Evolutionary conservation across 2,329 filamentous ascomycete genomes (phyloP), one percentile per base, ranked within the genome.

Genomic region (Penicillium hesseltinei): DNA sequence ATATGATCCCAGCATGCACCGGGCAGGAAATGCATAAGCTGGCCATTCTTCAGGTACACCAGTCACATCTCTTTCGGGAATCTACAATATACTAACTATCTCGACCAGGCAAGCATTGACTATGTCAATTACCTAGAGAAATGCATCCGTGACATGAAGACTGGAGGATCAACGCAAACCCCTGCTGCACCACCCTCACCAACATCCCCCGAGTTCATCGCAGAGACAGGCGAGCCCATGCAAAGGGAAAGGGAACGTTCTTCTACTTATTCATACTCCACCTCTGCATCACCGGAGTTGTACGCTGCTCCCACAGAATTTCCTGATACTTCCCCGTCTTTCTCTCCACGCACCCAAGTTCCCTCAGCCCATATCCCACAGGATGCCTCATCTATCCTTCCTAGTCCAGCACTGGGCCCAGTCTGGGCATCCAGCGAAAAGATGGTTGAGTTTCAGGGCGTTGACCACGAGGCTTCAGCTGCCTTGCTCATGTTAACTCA

Each of bases 11-110:
- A 0, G 93, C 94, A 2, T 97, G 94, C 74, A 86, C 84, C n/a
- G 92, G 92, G 7, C 84, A 88, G 64, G 93, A 97, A 70, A 97
- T 97, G 94, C 94, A 97, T 75, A 99, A 99, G 77, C 79, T 97
- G 56, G 92, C 92, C 17, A 97, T 97, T 66, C 78, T 97, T 50
- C 92, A 97, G 85, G 92, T 95, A 73, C 62, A 9, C 1, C 6
- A 82, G 74, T 27, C 6, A 45, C 36, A 19, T 9, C 27, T 45
- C 13, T 48, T 56, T 61, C 15, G 66, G 33, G n/a, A 21, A 46
- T 46, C 44, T 31, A 10, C 46, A 43, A 50, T 11, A 27, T 7
- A 39, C 59, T 64, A 47, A 59, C 29, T 43, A 36, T 27, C 11
- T 33, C 42, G 11, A 1, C 62, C 96, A 96, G 92, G 93, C 93